Evolutionary conservation across 176 grass and related monocot species (phyloP), one percentile per base, ranked within the genome.

Genomic region (Oryza glumipatula): DNA sequence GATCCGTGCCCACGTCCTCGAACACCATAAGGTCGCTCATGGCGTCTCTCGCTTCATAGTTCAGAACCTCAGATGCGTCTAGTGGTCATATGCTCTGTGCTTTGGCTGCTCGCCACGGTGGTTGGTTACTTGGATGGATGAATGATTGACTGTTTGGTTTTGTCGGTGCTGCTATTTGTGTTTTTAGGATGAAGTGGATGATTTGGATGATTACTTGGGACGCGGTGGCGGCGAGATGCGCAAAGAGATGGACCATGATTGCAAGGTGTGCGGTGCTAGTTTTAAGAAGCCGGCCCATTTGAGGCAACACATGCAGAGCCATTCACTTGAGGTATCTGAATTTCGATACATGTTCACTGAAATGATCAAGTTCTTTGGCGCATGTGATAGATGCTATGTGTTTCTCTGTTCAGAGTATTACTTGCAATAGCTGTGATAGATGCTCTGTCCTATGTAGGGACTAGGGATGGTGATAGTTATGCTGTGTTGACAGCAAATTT

Each of bases 281-380:
- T 92, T 95, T 9, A 72, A 71, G 69, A 95, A 95, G 81, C 90
- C 82, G 1, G 88, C 85, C 2, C 85, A 95, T 86, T 67, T 95
- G 79, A 95, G 81, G 85, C 93, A 95, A n/a, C 93, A 95, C 81
- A 88, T 88, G 90, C 90, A 74, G 71, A 92, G 93, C 76, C 93
- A 95, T 67, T 88, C 90, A 1, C 26, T 12, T 32, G 93, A 95
- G 93, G 93, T 92, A 79, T 63, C 74, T 21, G n/a, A 2, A 13
- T 79, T 21, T 66, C 4, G 36, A 30, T 48, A 7, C 73, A 10
- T 5, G 4, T 36, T 85, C 3, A 5, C 4, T 28, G 35, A 52
- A 75, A 15, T 86, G 61, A 9, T 28, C 2, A 7, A 2, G 8
- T 1, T 56, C 11, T 2, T 84, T 26, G 26, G 17, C 4, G 7